These are phyloP conservation scores for Naganishia albida DNA, from an alignment of 1,284 basidiomycete genomes.

Conservation along the genomic window DNA sequence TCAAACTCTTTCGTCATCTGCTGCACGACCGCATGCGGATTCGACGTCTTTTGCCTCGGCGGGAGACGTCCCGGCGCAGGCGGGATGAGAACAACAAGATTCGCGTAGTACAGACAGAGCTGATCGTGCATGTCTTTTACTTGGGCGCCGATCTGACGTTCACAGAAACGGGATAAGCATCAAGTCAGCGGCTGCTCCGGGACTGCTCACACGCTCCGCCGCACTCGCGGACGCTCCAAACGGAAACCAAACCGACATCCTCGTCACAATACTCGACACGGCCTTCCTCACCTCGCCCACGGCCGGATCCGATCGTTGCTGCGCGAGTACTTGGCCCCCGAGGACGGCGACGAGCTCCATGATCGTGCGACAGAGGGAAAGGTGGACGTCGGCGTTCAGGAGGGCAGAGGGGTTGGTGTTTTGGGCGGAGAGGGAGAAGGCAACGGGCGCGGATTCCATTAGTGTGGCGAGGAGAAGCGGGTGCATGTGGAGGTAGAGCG, in stretches of 20 bases:
- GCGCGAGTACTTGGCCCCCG: constrained; percentile 61
- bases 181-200: neutral
- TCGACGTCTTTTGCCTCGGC: constrained; percentile 29
- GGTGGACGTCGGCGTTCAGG: constrained; percentile 53
- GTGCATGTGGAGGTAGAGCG: constrained; percentile 62
- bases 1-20: constrained; percentile 43
- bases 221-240: constrained; percentile 56
- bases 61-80: constrained; percentile 38
- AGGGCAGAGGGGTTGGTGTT: constrained; percentile 33
- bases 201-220: constrained; percentile 44
- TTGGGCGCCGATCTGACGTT: constrained; percentile 17
- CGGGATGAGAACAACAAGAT: constrained; percentile 41
- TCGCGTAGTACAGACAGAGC: constrained; percentile 19
- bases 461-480: constrained; percentile 76
- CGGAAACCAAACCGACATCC: constrained; percentile 82
- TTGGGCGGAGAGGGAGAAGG: constrained; percentile 63
- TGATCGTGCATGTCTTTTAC: constrained; percentile 20
- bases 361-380: constrained; percentile 65
- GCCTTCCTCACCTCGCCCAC: constrained; percentile 30
- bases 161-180: constrained; percentile 5
- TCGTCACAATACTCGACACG: constrained; percentile 63
- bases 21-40: constrained; percentile 21
- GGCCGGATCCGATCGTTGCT: constrained; percentile 3
- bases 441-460: constrained; percentile 77
- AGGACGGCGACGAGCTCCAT: constrained; percentile 66